These are phyloP conservation scores for Paraleonurus japonicus DNA, from an alignment of 257 asterid genomes.

Conservation along the genomic window DNA sequence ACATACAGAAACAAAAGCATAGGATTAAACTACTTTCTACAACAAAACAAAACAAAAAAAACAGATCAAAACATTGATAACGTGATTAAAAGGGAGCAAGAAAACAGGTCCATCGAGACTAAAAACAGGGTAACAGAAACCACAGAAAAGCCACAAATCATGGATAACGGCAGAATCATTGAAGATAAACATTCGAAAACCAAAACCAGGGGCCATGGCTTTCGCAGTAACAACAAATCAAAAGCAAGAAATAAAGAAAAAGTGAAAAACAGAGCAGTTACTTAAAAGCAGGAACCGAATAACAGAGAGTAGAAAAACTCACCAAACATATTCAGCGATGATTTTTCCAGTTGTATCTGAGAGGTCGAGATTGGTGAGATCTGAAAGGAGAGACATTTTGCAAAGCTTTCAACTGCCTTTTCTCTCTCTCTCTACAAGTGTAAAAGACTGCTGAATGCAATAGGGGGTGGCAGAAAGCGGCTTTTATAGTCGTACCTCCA, in stretches of 20 bases:
- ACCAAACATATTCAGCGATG: conserved; percentile 68
- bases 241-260: background rate
- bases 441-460: background rate
- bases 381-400: conserved; percentile 44
- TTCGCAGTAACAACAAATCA: background rate
- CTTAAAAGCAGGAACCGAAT: background rate
- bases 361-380: conserved; percentile 59
- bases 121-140: background rate
- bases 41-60: background rate
- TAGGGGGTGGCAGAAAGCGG: background rate
- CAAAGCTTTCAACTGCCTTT: conserved; percentile 6
- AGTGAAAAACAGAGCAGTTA: background rate
- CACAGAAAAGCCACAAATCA: background rate
- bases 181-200: background rate
- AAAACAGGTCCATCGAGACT: background rate
- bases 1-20: background rate
- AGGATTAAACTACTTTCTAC: background rate
- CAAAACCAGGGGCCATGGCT: background rate
- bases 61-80: conserved; percentile 1
- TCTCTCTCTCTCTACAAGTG: conserved; percentile 4
- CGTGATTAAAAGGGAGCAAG: background rate
- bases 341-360: conserved; percentile 40
- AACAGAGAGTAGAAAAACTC: conserved; percentile 22
- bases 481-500: conserved; percentile 20
- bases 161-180: background rate